These are phyloP conservation scores for Colletotrichum plurivorum DNA, from an alignment of 2,329 filamentous ascomycete species.

Conservation along the genomic window DNA sequence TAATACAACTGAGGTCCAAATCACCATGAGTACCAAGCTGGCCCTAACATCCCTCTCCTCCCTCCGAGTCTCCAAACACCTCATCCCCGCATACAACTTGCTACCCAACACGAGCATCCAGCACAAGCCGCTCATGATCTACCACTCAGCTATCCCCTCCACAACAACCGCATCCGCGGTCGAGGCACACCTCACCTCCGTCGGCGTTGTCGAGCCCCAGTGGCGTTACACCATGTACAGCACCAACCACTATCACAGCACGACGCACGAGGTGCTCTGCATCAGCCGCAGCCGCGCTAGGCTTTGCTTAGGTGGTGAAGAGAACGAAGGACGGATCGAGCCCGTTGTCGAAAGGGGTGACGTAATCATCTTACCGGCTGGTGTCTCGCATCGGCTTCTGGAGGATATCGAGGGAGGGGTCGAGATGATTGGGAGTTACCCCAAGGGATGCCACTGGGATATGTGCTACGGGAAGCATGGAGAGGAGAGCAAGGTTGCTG, in stretches of 20 bases:
- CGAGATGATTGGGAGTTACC: conserved; percentile 78
- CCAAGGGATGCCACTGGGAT: conserved; percentile 71
- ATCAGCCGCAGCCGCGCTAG: conserved; percentile 70
- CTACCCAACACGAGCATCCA: conserved; percentile 77
- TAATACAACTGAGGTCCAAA: background rate
- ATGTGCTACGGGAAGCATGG: conserved; percentile 77
- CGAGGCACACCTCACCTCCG: conserved; percentile 66
- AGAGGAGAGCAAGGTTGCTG: conserved; percentile 64
- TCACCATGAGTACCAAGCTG: conserved; percentile 4
- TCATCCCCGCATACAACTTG: conserved; percentile 69
- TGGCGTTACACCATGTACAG: conserved; percentile 80
- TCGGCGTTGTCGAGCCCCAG: conserved; percentile 71
- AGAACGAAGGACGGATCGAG: conserved; percentile 71
- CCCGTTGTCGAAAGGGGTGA: conserved; percentile 70
- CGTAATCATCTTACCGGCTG: conserved; percentile 75
- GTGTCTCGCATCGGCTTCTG: conserved; percentile 74
- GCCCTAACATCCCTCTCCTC: conserved; percentile 55
- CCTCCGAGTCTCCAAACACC: conserved; percentile 69
- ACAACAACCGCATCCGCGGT: conserved; percentile 64
- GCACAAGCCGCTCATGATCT: conserved; percentile 75
- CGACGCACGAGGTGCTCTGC: conserved; percentile 76
- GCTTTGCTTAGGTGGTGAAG: conserved; percentile 77
- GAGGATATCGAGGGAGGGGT: conserved; percentile 69
- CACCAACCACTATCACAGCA: conserved; percentile 77
- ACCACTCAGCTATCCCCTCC: conserved; percentile 70